Conservation (phyloP, 129 eudicot genomes). For the Dittrichia graveolens region DNA sequence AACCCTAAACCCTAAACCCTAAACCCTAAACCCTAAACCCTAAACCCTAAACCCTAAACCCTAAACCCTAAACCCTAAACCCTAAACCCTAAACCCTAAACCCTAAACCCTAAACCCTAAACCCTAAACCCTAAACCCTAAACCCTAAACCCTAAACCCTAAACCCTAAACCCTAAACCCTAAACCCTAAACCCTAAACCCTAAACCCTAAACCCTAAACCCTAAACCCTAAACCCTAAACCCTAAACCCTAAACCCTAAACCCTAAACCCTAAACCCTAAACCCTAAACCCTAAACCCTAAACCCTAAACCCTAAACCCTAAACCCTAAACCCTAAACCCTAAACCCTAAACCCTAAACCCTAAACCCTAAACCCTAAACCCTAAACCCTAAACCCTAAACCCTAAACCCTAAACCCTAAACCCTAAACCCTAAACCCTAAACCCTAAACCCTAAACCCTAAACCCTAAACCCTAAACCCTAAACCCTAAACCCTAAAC, state of each 20-base stretch:
- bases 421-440: slow-evolving; percentile 18
- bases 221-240: neutral
- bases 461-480: slow-evolving; percentile 12
- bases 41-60: neutral
- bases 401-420: slow-evolving; percentile 16
- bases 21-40: neutral
- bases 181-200: neutral
- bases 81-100: neutral
- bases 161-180: neutral
- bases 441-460: slow-evolving; percentile 14
- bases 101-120: neutral
- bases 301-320: slow-evolving; percentile 9
- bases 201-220: neutral
- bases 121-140: neutral
- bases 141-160: neutral
- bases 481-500: slow-evolving; percentile 14
- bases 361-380: slow-evolving; percentile 14
- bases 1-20: slow-evolving; percentile 6
- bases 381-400: slow-evolving; percentile 18
- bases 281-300: slow-evolving; percentile 9
- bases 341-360: slow-evolving; percentile 12
- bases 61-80: neutral
- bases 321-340: slow-evolving; percentile 9
- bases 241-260: neutral
- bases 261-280: neutral